These are phyloP conservation scores for Boletus rex-veris DNA, from an alignment of 768 basidiomycete species.

Conservation along the genomic window DNA sequence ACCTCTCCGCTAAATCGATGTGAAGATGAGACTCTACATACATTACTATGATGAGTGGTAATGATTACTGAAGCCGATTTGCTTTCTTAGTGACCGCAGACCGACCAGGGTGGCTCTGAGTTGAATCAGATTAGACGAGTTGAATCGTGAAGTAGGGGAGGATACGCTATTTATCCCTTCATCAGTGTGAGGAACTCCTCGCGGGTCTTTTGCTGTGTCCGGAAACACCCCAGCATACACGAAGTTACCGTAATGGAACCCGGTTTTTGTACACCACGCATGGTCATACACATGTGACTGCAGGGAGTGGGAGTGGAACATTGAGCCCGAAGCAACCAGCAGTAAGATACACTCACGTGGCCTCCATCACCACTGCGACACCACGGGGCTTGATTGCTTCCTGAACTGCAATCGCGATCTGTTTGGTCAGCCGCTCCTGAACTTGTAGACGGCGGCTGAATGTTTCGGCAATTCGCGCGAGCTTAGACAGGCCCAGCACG, in stretches of 20 bases:
- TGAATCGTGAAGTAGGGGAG: conserved; percentile 38
- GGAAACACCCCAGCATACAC: conserved; percentile 98
- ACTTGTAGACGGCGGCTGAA: conserved; percentile 95
- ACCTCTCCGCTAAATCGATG: conserved; percentile 8
- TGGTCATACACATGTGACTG: conserved; percentile 98
- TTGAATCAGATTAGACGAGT: conserved; percentile 42
- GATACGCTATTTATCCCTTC: conserved; percentile 35
- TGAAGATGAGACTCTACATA: conserved; percentile 11
- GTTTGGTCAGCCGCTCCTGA: conserved; percentile 95
- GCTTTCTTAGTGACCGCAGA: too few relatives aligned
- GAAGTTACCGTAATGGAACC: conserved; percentile 93
- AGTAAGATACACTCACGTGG: conserved; percentile 62
- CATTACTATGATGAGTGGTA: conserved; percentile 20
- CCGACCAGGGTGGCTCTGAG: conserved; percentile 25
- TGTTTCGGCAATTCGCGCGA: conserved; percentile 95
- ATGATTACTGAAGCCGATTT: conserved; percentile 10
- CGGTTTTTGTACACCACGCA: conserved; percentile 99
- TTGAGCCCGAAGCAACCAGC: conserved; percentile 5
- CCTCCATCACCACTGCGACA: conserved; percentile 99
- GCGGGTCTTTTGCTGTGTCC: conserved; percentile 96
- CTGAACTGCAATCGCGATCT: conserved; percentile 96
- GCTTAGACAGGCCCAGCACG: conserved; percentile 92
- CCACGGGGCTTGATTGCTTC: conserved; percentile 97
- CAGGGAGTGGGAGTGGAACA: conserved; percentile 5
- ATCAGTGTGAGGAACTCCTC: conserved; percentile 94